Percentiles rank a stretch among this genome's conserved stretches.
Conservation (phyloP, 2,329 filamentous ascomycete genomes). For the Fusarium sp. region DNA sequence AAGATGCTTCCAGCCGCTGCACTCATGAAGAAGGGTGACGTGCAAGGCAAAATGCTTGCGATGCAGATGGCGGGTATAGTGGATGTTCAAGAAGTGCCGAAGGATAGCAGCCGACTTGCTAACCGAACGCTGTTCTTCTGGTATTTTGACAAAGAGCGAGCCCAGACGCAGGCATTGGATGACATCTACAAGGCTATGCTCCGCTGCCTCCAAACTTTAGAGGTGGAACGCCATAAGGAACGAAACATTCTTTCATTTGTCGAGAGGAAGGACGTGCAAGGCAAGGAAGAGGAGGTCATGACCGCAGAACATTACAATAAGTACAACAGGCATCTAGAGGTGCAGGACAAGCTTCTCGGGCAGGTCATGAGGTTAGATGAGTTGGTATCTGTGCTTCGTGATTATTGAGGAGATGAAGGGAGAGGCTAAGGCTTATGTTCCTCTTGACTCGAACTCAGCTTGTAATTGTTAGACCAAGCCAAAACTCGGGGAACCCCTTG, state of each 20-base stretch:
- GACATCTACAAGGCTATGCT: slow-evolving; percentile 92
- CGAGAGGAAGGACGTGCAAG: slow-evolving; percentile 86
- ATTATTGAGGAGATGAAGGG: slow-evolving; percentile 66
- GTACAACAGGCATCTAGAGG: slow-evolving; percentile 68
- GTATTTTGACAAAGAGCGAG: slow-evolving; percentile 85
- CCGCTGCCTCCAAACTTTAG: slow-evolving; percentile 82
- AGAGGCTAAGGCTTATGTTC: neutral
- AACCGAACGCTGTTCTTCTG: slow-evolving; percentile 90
- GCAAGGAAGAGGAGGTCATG: slow-evolving; percentile 84
- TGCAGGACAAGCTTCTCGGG: slow-evolving; percentile 79
- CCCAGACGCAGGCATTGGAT: slow-evolving; percentile 77
- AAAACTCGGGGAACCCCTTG: too few relatives aligned
- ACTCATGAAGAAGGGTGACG: slow-evolving; percentile 85
- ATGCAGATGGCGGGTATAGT: slow-evolving; percentile 90
- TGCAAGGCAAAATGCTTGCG: slow-evolving; percentile 84
- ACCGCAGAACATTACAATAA: slow-evolving; percentile 77
- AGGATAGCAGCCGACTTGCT: slow-evolving; percentile 84
- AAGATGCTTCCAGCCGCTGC: slow-evolving; percentile 85
- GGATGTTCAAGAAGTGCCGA: slow-evolving; percentile 93
- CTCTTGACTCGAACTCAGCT: neutral
- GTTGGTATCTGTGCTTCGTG: slow-evolving; percentile 83
- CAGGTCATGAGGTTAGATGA: slow-evolving; percentile 88
- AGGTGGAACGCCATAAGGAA: slow-evolving; percentile 78
- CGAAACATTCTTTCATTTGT: slow-evolving; percentile 82
- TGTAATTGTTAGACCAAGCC: neutral